Base-by-base conservation (phyloP, 2,329 filamentous ascomycete genomes). In the Rugonectria rugulosa region DNA sequence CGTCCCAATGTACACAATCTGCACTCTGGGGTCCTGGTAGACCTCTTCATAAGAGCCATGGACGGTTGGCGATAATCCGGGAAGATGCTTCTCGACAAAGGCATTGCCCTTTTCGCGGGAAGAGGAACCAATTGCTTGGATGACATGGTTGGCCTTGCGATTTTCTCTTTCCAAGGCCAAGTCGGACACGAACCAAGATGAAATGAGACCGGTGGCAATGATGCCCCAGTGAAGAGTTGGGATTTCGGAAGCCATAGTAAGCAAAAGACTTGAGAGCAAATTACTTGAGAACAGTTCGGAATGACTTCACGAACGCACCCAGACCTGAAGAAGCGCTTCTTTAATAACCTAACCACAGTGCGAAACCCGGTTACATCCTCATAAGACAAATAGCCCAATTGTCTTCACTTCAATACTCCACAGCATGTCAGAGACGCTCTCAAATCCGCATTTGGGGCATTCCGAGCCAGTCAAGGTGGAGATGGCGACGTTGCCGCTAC, bases 1-100 rank as follows among this genome's bases (percentile, higher is more conserved):
- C 6, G 73, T 77, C 46, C 75, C 76, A 37, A 79, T 75, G 65
- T 79, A 79, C 29, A 79, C 64, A 34, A 75, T 73, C 53, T 79
- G 76, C 24, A 79, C 75, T 15, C 71, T 53, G 1, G 72, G 64
- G 59, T 78, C 75, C 21, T 63, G 59, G 62, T 76, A 78, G 23
- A 77, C 69, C 34, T 72, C 70, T 4, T 68, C 64, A 49, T 79
- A 79, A 43, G 67, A 72, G n/a, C 67, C 72, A 44, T 77, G 76
- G 19, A 77, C 56, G 26, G 64, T 60, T 1, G 75, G 73, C 4
- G 54, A 50, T 17, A 61, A 46, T 32, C 62, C 58, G 2, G 64
- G 60, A 40, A 68, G 60, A 49, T 72, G 60, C 55, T 73, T 74
- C 7, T 67, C 59, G 14, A 70, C 73, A 57, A 80, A 81, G 2